Conservation (phyloP, 2,329 filamentous ascomycete species). For the Myriangium duriaei region DNA sequence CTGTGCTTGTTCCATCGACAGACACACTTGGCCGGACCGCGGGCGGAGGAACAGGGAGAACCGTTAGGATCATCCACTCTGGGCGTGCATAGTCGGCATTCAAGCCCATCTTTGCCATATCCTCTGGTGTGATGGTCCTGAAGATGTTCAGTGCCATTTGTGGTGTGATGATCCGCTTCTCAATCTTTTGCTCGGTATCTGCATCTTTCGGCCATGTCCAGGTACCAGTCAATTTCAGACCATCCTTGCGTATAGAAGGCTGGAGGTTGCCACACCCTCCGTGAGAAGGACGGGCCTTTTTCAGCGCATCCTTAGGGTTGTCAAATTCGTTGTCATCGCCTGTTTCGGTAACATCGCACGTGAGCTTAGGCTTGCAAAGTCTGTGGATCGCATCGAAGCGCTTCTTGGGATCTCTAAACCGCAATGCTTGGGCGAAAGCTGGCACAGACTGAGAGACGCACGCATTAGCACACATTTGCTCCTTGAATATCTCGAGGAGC, state of each 20-base stretch:
- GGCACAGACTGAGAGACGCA: constrained; percentile 56
- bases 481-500: constrained; percentile 31
- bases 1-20: constrained; percentile 85
- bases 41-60: constrained; percentile 87
- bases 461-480: constrained; percentile 10
- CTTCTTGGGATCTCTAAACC: constrained; percentile 79
- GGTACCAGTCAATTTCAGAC: constrained; percentile 66
- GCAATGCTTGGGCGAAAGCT: constrained; percentile 70
- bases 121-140: constrained; percentile 67
- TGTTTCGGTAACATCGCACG: constrained; percentile 68
- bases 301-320: constrained; percentile 41
- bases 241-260: constrained; percentile 76
- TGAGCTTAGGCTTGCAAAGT: constrained; percentile 76
- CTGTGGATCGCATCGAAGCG: constrained; percentile 90
- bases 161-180: constrained; percentile 72
- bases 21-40: constrained; percentile 95
- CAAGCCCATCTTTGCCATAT: constrained; percentile 76
- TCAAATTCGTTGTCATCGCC: constrained; percentile 57
- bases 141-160: constrained; percentile 79
- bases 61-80: constrained; percentile 96
- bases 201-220: constrained; percentile 60
- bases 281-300: constrained; percentile 42
- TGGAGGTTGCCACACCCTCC: constrained; percentile 89
- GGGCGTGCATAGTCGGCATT: constrained; percentile 91
- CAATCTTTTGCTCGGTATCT: constrained; percentile 61